phyloP scores from a whole-genome alignment of 163 green algal genomes.

The Chlorella variabilis region DNA sequence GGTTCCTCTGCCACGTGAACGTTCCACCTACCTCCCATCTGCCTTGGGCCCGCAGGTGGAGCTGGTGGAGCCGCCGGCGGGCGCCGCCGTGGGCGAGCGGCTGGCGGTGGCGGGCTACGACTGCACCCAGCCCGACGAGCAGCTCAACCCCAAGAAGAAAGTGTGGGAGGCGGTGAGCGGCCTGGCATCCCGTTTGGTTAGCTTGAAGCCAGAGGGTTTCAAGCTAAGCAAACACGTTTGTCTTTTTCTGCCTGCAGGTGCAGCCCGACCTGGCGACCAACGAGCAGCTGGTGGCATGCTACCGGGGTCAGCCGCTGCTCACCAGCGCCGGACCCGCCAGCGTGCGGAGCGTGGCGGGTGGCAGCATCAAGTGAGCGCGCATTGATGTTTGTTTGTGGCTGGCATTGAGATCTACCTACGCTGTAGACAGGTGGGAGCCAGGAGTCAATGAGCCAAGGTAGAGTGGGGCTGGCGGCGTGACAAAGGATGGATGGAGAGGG shows the following conservation, averaged over 20 bases:
- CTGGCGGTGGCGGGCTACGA: slow-evolving; percentile 75
- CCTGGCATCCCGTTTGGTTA: no score
- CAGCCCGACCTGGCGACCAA: slow-evolving; percentile 74
- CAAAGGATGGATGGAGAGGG: no score
- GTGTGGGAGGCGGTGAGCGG: slow-evolving; percentile 85
- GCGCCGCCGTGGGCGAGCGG: slow-evolving; percentile 73
- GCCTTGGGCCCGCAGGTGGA: slow-evolving; percentile 85
- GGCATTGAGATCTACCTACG: no score
- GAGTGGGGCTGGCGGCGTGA: no score
- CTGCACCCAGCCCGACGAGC: slow-evolving; percentile 74
- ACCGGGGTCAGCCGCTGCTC: slow-evolving; percentile 79
- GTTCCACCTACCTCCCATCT: no score
- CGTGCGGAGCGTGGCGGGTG: slow-evolving; percentile 66
- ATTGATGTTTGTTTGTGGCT: no score
- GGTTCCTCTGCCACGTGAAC: no score
- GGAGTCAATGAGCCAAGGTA: no score
- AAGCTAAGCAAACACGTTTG: no score
- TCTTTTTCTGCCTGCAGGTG: slow-evolving; percentile 3
- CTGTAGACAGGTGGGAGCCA: no score
- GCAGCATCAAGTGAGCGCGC: slow-evolving; percentile 76
- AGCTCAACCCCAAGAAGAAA: slow-evolving; percentile 96
- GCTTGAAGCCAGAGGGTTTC: no score
- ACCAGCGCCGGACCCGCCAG: slow-evolving; percentile 70
- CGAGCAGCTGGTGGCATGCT: slow-evolving; percentile 73
- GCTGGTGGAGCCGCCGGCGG: slow-evolving; percentile 84